Evolutionary conservation across 176 grass and related monocot species (phyloP), one percentile per base, ranked within the genome.

Genomic region (Urochloa ruziziensis): DNA sequence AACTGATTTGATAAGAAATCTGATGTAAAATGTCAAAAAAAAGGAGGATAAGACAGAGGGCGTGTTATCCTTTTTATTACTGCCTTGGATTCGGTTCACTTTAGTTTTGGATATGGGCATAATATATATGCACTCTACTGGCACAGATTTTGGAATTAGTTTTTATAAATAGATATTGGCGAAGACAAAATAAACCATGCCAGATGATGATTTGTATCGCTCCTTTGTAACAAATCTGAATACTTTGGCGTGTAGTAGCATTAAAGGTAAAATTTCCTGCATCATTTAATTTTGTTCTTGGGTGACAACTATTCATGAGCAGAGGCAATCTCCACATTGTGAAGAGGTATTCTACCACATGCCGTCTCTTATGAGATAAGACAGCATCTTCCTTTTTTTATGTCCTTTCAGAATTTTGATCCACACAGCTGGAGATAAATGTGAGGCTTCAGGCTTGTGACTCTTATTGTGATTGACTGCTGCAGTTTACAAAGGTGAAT

Each of bases 341-440:
- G 30, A 60, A 80, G 30, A 58, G 24, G 80, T 56, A 83, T 74
- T 59, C 69, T 32, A 81, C 40, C 77, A 75, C 37, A 69, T 68
- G 62, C 44, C 43, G 68, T 59, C 53, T 51, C 32, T 68, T 73
- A 61, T 76, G 40, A 62, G 80, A 79, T 44, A 86, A 73, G 79
- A 24, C 32, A 44, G 64, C 75, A 84, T 76, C 80, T 90, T 87
- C 1, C 47, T 32, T 80, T 62, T 74, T 64, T 33, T 12, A 53
- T 62, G 69, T 80, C 51, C 62, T 49, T 68, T 74, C 33, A 88
- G 65, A 75, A 81, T 80, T 89, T 79, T 81, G 63, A 81, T 85
- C 77, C 67, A 28, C 54, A 77, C 83, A 81, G 54, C 76, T 85
- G 71, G 32, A 67, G n/a, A 81, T 0, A 74, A 81, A 76, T 21